These are phyloP conservation scores for Pseudonitzschia delicatissima DNA, from an alignment of 108 stramenopile species.

Conservation along the genomic window DNA sequence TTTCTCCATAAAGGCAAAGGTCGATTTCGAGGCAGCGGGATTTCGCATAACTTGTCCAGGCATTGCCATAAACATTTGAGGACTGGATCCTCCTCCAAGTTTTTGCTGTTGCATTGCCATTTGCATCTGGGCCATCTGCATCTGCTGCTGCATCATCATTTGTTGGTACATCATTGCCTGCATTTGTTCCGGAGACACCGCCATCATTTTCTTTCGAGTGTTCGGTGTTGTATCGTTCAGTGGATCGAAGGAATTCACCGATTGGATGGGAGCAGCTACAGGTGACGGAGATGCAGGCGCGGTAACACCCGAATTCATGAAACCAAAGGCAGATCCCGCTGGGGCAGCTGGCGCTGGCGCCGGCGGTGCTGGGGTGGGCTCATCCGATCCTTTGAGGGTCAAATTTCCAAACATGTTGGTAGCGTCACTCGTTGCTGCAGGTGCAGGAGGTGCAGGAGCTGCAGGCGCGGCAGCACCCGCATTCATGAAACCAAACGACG, in stretches of 20 bases:
- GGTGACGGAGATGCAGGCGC: constrained; percentile 21
- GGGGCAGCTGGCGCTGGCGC: constrained; percentile 25
- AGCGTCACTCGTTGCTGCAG: constrained; percentile 20
- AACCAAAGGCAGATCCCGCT: constrained; percentile 71
- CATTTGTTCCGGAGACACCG: constrained; percentile 60
- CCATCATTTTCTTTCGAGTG: constrained; percentile 37
- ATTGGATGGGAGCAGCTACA: neutral
- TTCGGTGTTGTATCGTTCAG: constrained; percentile 36
- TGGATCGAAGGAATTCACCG: constrained; percentile 61
- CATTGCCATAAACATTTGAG: constrained; percentile 13
- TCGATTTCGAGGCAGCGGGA: constrained; percentile 28
- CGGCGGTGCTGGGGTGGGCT: neutral
- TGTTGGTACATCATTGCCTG: constrained; percentile 82
- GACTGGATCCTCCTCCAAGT: constrained; percentile 5
- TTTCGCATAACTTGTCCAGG: constrained; percentile 31
- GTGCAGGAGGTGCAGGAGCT: constrained; percentile 1
- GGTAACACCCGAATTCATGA: constrained; percentile 50
- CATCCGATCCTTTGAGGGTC: constrained; percentile 14
- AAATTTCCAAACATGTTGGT: constrained; percentile 41
- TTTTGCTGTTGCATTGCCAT: constrained; percentile 48
- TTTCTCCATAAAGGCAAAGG: constrained; percentile 63
- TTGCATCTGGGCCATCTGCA: constrained; percentile 88
- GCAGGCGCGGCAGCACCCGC: constrained; percentile 5
- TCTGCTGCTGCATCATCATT: constrained; percentile 69
- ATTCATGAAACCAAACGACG: constrained; percentile 15